phyloP scores from a whole-genome alignment of 2,329 filamentous ascomycete genomes.

The Colletotrichum lentis region DNA sequence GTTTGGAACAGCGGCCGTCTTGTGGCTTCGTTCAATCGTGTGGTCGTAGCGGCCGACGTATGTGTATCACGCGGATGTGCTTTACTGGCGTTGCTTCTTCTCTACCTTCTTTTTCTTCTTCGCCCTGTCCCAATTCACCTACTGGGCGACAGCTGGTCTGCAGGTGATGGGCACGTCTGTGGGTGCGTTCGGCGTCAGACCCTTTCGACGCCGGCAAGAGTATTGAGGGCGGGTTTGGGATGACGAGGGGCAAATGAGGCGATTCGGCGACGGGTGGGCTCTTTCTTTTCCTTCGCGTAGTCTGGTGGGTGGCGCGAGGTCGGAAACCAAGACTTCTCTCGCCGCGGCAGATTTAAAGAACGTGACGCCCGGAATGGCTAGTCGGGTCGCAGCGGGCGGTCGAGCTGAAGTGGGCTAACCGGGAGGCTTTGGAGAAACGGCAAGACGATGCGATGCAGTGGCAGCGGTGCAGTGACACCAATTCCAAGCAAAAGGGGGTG shows the following conservation, averaged over 20 bases:
- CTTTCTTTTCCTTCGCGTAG: slow-evolving; percentile 21
- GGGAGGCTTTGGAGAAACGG: slow-evolving; percentile 16
- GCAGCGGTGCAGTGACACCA: slow-evolving; percentile 12
- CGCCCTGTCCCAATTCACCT: slow-evolving; percentile 20
- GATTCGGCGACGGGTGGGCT: slow-evolving; percentile 27
- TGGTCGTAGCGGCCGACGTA: background rate
- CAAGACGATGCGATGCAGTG: slow-evolving; percentile 15
- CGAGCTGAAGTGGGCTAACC: slow-evolving; percentile 35
- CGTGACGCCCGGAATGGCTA: slow-evolving; percentile 33
- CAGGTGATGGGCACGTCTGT: slow-evolving; percentile 35
- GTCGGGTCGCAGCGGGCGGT: slow-evolving; percentile 31
- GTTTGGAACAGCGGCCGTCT: slow-evolving; percentile 29
- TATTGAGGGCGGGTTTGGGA: slow-evolving; percentile 33
- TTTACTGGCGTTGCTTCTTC: slow-evolving; percentile 27
- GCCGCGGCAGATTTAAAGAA: slow-evolving; percentile 33
- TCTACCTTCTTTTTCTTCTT: slow-evolving; percentile 11
- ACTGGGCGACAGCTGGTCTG: slow-evolving; percentile 24
- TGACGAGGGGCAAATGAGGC: slow-evolving; percentile 33
- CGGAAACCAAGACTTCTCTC: slow-evolving; percentile 26
- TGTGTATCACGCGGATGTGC: slow-evolving; percentile 21
- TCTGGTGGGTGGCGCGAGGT: slow-evolving; percentile 32
- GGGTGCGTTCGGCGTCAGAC: slow-evolving; percentile 36
- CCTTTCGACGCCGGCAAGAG: slow-evolving; percentile 36
- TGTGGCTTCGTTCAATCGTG: slow-evolving; percentile 27
- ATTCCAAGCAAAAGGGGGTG: slow-evolving; percentile 3